These are phyloP conservation scores for Ustilaginoidea virens DNA, from an alignment of 2,329 filamentous ascomycete species.

Conservation along the genomic window DNA sequence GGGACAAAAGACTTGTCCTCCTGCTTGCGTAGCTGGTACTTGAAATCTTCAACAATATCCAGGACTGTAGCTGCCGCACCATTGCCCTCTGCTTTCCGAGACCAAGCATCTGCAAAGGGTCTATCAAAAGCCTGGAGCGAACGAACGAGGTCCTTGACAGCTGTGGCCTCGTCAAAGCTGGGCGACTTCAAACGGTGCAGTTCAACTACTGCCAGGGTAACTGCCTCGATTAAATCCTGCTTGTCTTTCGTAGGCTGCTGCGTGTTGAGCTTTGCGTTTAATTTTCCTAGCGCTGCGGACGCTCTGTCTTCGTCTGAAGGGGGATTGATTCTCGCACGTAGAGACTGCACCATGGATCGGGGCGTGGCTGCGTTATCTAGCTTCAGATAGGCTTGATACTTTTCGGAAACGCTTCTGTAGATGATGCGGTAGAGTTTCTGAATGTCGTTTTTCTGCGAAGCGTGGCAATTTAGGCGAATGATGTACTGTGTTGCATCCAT, in stretches of 20 bases:
- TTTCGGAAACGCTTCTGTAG: conserved; percentile 4
- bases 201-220: conserved; percentile 4
- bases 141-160: conserved; percentile 1
- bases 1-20: neutral
- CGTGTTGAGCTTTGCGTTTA: conserved; percentile 1
- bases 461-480: conserved; percentile 2
- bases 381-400: conserved; percentile 4
- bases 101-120: conserved; percentile 2
- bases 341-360: conserved; percentile 4
- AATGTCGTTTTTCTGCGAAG: conserved; percentile 2
- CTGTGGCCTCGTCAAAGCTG: conserved; percentile 3
- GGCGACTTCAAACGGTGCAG: conserved; percentile 3
- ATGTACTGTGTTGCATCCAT: conserved; percentile 5
- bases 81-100: neutral
- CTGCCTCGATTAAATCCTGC: conserved; percentile 3
- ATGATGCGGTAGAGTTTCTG: conserved; percentile 5
- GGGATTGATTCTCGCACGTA: conserved; percentile 2
- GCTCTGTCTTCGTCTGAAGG: conserved; percentile 2
- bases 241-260: conserved; percentile 4
- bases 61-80: conserved; percentile 1
- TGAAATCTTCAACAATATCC: conserved; percentile 6
- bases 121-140: conserved; percentile 4
- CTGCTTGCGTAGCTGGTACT: conserved; percentile 1
- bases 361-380: conserved; percentile 4
- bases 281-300: neutral